phyloP scores from a whole-genome alignment of 1,284 basidiomycete species.

The Cutaneotrichosporon sp. region DNA sequence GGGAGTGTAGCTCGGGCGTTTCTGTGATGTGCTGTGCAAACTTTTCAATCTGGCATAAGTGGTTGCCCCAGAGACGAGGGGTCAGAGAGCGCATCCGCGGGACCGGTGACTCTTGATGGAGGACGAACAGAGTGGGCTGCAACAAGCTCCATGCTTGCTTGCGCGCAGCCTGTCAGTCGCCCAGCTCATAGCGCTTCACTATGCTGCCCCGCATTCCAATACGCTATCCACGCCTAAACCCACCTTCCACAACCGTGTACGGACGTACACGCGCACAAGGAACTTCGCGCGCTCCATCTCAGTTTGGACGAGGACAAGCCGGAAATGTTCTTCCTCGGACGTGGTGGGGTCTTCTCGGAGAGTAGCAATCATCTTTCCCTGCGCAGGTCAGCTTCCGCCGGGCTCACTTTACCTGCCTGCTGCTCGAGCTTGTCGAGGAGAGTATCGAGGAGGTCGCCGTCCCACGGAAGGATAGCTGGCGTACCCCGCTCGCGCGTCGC shows the following conservation, averaged over 20 bases:
- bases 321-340: conserved; percentile 82
- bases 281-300: conserved; percentile 90
- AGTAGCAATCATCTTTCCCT: conserved; percentile 48
- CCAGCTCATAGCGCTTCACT: too few species aligned
- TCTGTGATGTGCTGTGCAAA: conserved; percentile 69
- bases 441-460: conserved; percentile 65
- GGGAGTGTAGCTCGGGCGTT: conserved; percentile 62
- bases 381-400: background rate
- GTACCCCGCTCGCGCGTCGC: conserved; percentile 84
- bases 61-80: too few species aligned
- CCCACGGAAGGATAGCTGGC: conserved; percentile 69
- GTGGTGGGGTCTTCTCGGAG: conserved; percentile 70
- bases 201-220: too few species aligned
- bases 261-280: conserved; percentile 75
- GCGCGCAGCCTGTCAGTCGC: too few species aligned
- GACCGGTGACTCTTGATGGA: too few species aligned
- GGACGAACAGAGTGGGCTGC: too few species aligned
- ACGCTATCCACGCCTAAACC: conserved; percentile 17
- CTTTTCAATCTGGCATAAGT: conserved; percentile 66
- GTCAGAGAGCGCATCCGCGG: too few species aligned
- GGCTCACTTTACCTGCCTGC: conserved; percentile 58
- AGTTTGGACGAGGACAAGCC: conserved; percentile 83
- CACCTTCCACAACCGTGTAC: conserved; percentile 80
- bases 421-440: conserved; percentile 76
- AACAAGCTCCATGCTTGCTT: too few species aligned